Base-by-base conservation (phyloP, 1,284 basidiomycete species). In the Bondarzewia mesenterica region DNA sequence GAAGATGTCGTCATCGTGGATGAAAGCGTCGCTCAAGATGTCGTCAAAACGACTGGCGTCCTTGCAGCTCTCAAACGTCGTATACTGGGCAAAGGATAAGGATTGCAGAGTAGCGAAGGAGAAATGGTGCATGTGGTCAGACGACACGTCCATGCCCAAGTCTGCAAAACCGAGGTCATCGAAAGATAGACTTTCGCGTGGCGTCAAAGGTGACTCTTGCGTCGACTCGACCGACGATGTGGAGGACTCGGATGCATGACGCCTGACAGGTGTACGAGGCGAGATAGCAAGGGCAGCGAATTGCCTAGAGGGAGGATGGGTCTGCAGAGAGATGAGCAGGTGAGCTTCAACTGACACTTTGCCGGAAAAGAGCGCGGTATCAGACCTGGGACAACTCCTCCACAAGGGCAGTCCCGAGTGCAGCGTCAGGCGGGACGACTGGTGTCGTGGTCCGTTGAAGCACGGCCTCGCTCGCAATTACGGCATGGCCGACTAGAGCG, bases 191-290 rank as follows among this genome's bases (percentile, higher is more conserved):
- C 66, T 65, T 46, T 74, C 74, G 42, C 76, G 66, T 16, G 74
- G 67, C 23, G 66, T 63, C 38, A 66, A 63, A 5, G 61, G 50
- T 5, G 70, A 55, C 55, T 77, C 75, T 18, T 78, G 79, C 2
- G 77, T 74, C 35, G 82, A 82, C 55, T 80, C 77, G 41, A 77
- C 51, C 7, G 79, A 80, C 4, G 76, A 79, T 20, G 65, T 62
- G 12, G 80, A 75, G 1, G 75, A 74, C 53, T 75, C 69, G 18
- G 62, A 60, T 15, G 56, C 52, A 12, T 32, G 29, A 52, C 67
- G 65, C 46, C 70, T 71, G 42, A 65, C 63, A 29, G 75, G 77
- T 20, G 75, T 75, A 53, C 70, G 65, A 22, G 77, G 76, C 8
- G 71, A 67, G 46, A 79, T 68, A 42, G 77, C 72, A n/a, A 80